Evolutionary conservation across 176 grass and related monocot species (phyloP).

Genomic region (Cymbopogon citratus): DNA sequence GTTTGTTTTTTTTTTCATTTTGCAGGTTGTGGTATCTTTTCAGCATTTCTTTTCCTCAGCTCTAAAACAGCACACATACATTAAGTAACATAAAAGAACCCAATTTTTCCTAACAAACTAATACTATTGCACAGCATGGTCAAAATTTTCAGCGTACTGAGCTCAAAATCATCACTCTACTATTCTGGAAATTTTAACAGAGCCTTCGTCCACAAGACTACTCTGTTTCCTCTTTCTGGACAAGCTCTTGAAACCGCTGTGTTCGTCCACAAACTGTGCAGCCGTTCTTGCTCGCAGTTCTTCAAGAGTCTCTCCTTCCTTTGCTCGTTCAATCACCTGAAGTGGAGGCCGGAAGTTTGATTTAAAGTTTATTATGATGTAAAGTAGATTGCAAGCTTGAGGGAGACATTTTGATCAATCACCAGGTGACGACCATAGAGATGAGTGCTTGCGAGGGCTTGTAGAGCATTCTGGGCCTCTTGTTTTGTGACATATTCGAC

Average conservation of each 20-base stretch:
- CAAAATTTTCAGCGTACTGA: background rate
- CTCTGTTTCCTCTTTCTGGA: slow-evolving; percentile 78
- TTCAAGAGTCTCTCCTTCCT: slow-evolving; percentile 87
- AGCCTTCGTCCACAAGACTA: slow-evolving; percentile 54
- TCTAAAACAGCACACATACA: background rate
- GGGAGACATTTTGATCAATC: slow-evolving; percentile 17
- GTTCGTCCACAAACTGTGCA: slow-evolving; percentile 77
- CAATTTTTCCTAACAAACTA: background rate
- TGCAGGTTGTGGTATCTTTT: background rate
- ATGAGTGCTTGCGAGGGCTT: slow-evolving; percentile 84
- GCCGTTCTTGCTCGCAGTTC: slow-evolving; percentile 73
- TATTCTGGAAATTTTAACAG: slow-evolving; percentile 67
- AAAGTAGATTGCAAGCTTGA: background rate
- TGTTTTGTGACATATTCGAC: slow-evolving; percentile 83
- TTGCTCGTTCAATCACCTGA: slow-evolving; percentile 87
- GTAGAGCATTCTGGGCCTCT: slow-evolving; percentile 77
- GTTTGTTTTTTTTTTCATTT: background rate
- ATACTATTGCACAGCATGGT: background rate
- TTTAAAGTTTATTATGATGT: background rate
- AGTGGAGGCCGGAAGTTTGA: background rate
- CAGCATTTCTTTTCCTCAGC: background rate
- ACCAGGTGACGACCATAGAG: slow-evolving; percentile 88
- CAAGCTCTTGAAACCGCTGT: slow-evolving; percentile 52
- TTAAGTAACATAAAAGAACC: background rate
- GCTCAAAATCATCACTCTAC: slow-evolving; percentile 32